Conservation (phyloP, 1,284 basidiomycete species). For the Ustilago nuda region DNA sequence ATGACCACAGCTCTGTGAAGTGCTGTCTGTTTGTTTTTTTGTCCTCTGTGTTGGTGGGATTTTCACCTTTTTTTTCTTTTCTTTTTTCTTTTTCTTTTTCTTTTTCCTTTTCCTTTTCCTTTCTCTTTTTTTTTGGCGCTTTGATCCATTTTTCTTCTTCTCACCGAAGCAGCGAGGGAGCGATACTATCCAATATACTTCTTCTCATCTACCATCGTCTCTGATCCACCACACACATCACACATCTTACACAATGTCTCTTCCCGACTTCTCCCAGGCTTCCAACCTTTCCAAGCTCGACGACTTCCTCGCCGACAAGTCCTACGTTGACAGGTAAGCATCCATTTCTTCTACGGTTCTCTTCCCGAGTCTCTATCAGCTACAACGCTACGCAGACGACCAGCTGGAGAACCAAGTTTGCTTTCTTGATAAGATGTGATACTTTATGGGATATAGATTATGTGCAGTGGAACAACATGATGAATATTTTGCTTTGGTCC, state of each 20-base stretch:
- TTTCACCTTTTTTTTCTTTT: conserved; percentile 1
- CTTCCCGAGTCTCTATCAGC: conserved; percentile 16
- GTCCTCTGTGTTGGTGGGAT: conserved; percentile 4
- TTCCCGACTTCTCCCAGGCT: conserved; percentile 67
- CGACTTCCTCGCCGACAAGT: conserved; percentile 62
- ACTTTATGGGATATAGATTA: neutral
- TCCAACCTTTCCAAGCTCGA: conserved; percentile 62
- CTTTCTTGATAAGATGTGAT: neutral
- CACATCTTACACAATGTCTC: conserved; percentile 59
- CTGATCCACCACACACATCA: conserved; percentile 25
- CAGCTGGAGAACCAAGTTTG: neutral
- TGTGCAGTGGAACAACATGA: conserved; percentile 48
- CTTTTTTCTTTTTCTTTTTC: conserved; percentile 31
- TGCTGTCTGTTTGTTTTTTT: neutral
- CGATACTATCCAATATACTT: neutral
- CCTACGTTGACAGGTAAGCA: conserved; percentile 69
- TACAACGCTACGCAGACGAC: neutral
- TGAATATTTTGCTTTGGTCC: conserved; percentile 69
- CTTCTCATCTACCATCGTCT: conserved; percentile 3
- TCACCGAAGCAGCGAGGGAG: neutral
- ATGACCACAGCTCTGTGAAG: neutral
- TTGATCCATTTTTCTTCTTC: conserved; percentile 19
- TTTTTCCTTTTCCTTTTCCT: conserved; percentile 28
- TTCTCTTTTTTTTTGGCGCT: conserved; percentile 25
- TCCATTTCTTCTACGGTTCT: neutral